A percentile compares a stretch with the other conserved stretches of the same genome.
Evolutionary conservation across 768 basidiomycete genomes (phyloP).

Genomic region (Suillus decipiens): DNA sequence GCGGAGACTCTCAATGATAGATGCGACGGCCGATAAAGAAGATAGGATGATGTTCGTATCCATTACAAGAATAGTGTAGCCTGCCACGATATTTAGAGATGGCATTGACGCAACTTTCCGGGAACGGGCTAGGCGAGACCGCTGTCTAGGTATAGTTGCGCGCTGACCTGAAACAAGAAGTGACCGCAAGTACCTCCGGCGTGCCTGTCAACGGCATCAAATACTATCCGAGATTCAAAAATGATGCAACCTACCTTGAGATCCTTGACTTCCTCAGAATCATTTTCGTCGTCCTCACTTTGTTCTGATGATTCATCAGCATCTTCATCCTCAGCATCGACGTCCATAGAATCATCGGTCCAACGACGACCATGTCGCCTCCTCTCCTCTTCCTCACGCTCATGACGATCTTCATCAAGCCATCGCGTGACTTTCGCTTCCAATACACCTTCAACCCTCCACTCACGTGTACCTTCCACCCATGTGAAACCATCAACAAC

Average conservation of each 20-base stretch:
- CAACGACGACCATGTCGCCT: conserved; percentile 61
- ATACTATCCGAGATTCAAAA: conserved; percentile 11
- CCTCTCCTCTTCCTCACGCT: conserved; percentile 67
- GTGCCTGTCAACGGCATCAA: conserved; percentile 48
- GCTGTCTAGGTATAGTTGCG: conserved; percentile 30
- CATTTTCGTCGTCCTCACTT: conserved; percentile 60
- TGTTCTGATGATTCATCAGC: conserved; percentile 47
- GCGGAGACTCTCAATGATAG: conserved; percentile 72
- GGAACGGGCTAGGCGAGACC: conserved; percentile 29
- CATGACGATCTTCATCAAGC: conserved; percentile 69
- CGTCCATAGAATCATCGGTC: conserved; percentile 71
- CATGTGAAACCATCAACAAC: conserved; percentile 78
- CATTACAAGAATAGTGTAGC: conserved; percentile 88
- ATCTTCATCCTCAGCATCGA: conserved; percentile 57
- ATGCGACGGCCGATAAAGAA: conserved; percentile 69
- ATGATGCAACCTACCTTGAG: conserved; percentile 60
- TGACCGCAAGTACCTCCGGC: conserved; percentile 70
- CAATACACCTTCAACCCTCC: conserved; percentile 65
- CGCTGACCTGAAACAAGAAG: conserved; percentile 55
- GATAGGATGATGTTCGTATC: conserved; percentile 96
- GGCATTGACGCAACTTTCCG: conserved; percentile 38
- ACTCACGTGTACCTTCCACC: conserved; percentile 57
- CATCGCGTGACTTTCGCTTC: conserved; percentile 68
- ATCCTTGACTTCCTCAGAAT: conserved; percentile 72
- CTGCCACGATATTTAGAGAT: conserved; percentile 64